phyloP scores from a whole-genome alignment of 768 basidiomycete species.

The Xerocomus brunneocitrinus region DNA sequence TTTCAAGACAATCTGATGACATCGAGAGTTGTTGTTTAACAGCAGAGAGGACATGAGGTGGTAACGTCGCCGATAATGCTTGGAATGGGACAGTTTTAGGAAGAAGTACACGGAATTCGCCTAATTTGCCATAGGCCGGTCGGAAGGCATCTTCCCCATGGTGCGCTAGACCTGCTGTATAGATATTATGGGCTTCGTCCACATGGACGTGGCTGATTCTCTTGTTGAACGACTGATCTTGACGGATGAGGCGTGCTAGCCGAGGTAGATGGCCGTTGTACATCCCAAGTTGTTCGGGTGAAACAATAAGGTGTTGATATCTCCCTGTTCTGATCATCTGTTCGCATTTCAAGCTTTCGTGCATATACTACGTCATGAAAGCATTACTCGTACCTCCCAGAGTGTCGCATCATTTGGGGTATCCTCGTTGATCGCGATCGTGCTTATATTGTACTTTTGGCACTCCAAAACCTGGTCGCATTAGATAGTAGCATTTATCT shows the following conservation, averaged over 20 bases:
- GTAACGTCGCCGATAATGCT: conserved; percentile 2
- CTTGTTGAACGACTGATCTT: neutral
- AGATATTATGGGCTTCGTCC: conserved; percentile 6
- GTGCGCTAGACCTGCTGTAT: neutral
- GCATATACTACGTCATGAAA: too few species aligned
- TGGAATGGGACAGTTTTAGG: neutral
- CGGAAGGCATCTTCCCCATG: conserved; percentile 1
- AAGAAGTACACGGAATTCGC: neutral
- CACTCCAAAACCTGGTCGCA: neutral
- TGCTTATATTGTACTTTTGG: neutral
- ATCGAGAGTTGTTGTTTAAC: neutral
- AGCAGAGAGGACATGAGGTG: neutral
- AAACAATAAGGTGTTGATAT: conserved; percentile 5
- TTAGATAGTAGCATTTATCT: too few species aligned
- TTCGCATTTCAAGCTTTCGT: too few species aligned
- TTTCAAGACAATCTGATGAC: neutral
- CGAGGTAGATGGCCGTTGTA: conserved; percentile 2
- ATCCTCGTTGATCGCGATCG: neutral
- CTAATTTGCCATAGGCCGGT: conserved; percentile 1
- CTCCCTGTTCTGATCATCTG: too few species aligned
- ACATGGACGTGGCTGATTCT: neutral
- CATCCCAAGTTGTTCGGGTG: conserved; percentile 1
- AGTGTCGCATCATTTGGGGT: neutral
- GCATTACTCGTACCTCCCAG: neutral
- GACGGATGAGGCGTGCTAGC: neutral